Conservation (phyloP, 345 rosid species). For the Melaleuca alternifolia region DNA sequence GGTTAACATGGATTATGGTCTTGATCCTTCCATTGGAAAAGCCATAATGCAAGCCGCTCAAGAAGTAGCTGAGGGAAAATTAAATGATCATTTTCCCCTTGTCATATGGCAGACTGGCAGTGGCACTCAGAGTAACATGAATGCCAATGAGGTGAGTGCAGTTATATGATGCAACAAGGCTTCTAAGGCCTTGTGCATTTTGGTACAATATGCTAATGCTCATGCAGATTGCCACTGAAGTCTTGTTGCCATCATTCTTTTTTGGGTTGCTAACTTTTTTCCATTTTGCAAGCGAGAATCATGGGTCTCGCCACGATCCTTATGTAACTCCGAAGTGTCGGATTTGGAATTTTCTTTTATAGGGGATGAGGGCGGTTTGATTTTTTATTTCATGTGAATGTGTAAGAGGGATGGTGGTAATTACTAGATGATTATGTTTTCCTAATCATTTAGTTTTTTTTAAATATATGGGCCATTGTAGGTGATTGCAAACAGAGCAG, state of each 20-base stretch:
- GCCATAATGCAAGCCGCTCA: constrained; percentile 91
- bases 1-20: constrained; percentile 94
- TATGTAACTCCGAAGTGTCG: background rate
- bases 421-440: background rate
- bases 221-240: background rate
- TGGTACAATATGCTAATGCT: background rate
- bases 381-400: background rate
- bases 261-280: background rate
- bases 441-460: background rate
- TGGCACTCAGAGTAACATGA: constrained; percentile 99
- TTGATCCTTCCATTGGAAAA: constrained; percentile 73
- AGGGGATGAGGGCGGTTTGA: background rate
- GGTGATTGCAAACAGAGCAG: constrained; percentile 98
- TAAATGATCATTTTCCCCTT: constrained; percentile 82
- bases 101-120: constrained; percentile 99
- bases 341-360: background rate
- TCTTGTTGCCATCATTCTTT: background rate
- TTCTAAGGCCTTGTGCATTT: background rate
- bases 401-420: background rate
- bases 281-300: background rate
- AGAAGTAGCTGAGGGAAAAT: constrained; percentile 87
- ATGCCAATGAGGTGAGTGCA: constrained; percentile 80
- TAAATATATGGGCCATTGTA: constrained; percentile 9
- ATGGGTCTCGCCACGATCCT: background rate
- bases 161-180: background rate